These are phyloP conservation scores for Hypoxylon cercidicola DNA, from an alignment of 495 filamentous ascomycete species.

Conservation along the genomic window DNA sequence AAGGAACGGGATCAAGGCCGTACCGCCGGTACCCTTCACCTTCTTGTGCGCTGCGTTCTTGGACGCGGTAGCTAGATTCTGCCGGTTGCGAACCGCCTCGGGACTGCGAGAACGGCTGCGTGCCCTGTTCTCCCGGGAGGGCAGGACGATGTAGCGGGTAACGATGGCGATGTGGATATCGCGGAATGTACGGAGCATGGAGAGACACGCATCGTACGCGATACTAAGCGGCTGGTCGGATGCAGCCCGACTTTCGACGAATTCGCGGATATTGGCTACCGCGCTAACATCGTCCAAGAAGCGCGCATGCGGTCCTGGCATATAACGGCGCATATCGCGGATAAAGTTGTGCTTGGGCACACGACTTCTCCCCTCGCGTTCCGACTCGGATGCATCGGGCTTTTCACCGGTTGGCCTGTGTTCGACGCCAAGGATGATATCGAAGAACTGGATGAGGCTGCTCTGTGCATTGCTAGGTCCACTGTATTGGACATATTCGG, in stretches of 20 bases:
- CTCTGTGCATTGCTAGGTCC: slow-evolving; percentile 97
- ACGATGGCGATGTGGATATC: slow-evolving; percentile 98
- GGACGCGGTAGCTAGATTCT: slow-evolving; percentile 74
- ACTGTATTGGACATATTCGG: slow-evolving; percentile 78
- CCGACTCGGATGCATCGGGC: slow-evolving; percentile 55
- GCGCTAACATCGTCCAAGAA: slow-evolving; percentile 83
- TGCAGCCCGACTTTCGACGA: slow-evolving; percentile 70
- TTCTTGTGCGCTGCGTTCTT: slow-evolving; percentile 64
- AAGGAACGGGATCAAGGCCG: slow-evolving; percentile 90
- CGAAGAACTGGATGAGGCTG: slow-evolving; percentile 94
- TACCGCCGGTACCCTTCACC: slow-evolving; percentile 91
- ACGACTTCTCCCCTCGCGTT: slow-evolving; percentile 62
- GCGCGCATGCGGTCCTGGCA: slow-evolving; percentile 90
- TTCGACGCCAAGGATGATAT: slow-evolving; percentile 88
- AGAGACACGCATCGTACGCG: slow-evolving; percentile 90
- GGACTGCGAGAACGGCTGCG: slow-evolving; percentile 59
- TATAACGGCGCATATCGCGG: slow-evolving; percentile 94
- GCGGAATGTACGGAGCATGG: slow-evolving; percentile 88
- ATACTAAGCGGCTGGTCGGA: slow-evolving; percentile 72
- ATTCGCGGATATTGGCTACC: slow-evolving; percentile 90
- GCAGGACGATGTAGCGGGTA: slow-evolving; percentile 92
- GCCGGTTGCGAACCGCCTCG: slow-evolving; percentile 53
- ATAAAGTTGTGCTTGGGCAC: slow-evolving; percentile 87
- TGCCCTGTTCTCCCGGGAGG: slow-evolving; percentile 60
- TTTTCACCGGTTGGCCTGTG: slow-evolving; percentile 89